A percentile compares a stretch with the other conserved stretches of the same genome.
Conservation (phyloP, 108 stramenopile genomes). For the Nitzschia putrida region DNA sequence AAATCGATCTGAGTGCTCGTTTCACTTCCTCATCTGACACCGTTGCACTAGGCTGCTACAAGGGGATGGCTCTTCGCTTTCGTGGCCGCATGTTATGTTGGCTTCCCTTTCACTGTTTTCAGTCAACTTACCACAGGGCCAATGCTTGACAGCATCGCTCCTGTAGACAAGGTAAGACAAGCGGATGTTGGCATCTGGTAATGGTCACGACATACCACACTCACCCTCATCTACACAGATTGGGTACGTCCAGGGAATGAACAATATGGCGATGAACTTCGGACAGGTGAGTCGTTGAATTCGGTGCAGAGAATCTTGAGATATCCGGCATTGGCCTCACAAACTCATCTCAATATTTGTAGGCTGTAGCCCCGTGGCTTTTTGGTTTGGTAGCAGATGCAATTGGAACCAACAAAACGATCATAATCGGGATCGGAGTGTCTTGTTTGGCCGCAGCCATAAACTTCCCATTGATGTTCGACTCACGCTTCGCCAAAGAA, state of each 20-base stretch:
- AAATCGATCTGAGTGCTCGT: too few species aligned
- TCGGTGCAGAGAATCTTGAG: too few species aligned
- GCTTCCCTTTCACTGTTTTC: slow-evolving; percentile 58
- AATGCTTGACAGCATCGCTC: slow-evolving; percentile 53
- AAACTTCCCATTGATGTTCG: slow-evolving; percentile 45
- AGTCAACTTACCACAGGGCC: slow-evolving; percentile 53
- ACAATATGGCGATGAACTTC: slow-evolving; percentile 55
- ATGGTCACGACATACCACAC: too few species aligned
- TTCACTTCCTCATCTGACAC: too few species aligned
- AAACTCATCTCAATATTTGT: too few species aligned
- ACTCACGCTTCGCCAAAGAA: slow-evolving; percentile 30
- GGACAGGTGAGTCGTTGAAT: slow-evolving; percentile 21
- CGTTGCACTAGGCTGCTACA: too few species aligned
- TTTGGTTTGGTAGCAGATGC: slow-evolving; percentile 53
- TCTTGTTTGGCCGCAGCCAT: slow-evolving; percentile 38
- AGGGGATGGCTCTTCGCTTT: too few species aligned
- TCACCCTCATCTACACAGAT: slow-evolving; percentile 11
- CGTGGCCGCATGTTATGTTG: slow-evolving; percentile 45
- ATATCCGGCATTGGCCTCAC: too few species aligned
- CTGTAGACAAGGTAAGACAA: slow-evolving; percentile 33
- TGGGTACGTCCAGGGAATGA: slow-evolving; percentile 52
- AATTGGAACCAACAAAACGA: slow-evolving; percentile 30
- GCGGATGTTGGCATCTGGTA: too few species aligned
- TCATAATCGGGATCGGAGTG: slow-evolving; percentile 39
- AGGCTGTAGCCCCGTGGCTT: slow-evolving; percentile 52